A percentile compares a stretch with the other conserved stretches of the same genome.
Conservation (phyloP, 805 yeast species). For the Barnettozyma wickerhamii region DNA sequence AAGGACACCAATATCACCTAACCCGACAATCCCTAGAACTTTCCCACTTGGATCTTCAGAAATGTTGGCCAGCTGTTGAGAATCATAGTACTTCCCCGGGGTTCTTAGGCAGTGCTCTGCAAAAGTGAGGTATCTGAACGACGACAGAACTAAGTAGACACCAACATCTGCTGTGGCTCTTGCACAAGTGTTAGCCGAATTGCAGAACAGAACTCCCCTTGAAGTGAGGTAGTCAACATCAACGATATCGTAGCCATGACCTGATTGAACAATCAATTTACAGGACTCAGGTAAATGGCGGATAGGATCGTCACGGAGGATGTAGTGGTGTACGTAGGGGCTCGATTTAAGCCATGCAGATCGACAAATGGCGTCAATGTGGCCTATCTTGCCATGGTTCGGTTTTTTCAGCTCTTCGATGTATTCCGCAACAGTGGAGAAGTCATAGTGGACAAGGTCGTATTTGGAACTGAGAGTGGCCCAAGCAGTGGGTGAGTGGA, state of each 20-base stretch:
- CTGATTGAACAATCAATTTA: constrained; percentile 34
- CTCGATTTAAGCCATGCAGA: constrained; percentile 36
- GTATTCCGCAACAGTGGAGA: constrained; percentile 31
- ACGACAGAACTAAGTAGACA: constrained; percentile 27
- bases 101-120: constrained; percentile 36
- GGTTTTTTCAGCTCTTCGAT: constrained; percentile 33
- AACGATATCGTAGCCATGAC: constrained; percentile 37
- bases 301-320: constrained; percentile 32
- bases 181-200: constrained; percentile 35
- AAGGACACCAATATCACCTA: constrained; percentile 43
- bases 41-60: constrained; percentile 39
- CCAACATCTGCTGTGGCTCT: constrained; percentile 40
- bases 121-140: constrained; percentile 33
- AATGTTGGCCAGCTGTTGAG: constrained; percentile 28
- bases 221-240: constrained; percentile 33
- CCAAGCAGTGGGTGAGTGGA: constrained; percentile 37
- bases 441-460: constrained; percentile 31
- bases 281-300: constrained; percentile 30
- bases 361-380: constrained; percentile 34
- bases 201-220: constrained; percentile 32
- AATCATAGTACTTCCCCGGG: constrained; percentile 29
- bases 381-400: constrained; percentile 30
- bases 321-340: constrained; percentile 36
- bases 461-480: constrained; percentile 31
- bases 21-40: constrained; percentile 42